A percentile compares a stretch with the other conserved stretches of the same genome.
phyloP scores from a whole-genome alignment of 139 green algal species.

The Nannochloris sp. region DNA sequence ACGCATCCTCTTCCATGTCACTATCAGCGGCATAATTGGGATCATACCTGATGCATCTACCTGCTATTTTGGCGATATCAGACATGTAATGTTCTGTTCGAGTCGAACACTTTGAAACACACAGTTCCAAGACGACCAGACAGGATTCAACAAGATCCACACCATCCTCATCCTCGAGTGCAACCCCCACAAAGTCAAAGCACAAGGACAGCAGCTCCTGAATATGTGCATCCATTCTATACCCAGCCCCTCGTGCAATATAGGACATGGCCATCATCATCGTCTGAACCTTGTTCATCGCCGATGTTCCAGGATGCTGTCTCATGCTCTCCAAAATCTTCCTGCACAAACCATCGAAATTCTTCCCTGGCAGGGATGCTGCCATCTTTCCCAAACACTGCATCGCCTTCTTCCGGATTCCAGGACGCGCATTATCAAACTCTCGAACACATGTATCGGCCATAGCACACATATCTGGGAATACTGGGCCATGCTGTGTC shows the following conservation, averaged over 20 bases:
- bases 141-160: constrained; percentile 78
- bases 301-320: background rate
- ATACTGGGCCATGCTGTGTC: constrained; percentile 3
- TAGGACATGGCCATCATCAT: constrained; percentile 69
- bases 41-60: constrained; percentile 65
- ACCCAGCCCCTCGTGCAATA: constrained; percentile 52
- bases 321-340: background rate
- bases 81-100: constrained; percentile 35
- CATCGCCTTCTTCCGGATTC: constrained; percentile 60
- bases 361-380: background rate
- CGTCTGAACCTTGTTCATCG: constrained; percentile 28
- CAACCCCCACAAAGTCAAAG: background rate
- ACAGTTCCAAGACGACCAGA: constrained; percentile 80
- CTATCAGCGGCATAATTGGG: constrained; percentile 79
- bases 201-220: background rate
- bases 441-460: constrained; percentile 46
- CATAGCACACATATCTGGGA: constrained; percentile 36
- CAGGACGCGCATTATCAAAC: constrained; percentile 48
- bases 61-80: background rate
- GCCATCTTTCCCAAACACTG: constrained; percentile 20
- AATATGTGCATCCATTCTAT: constrained; percentile 68
- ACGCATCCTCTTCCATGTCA: constrained; percentile 67
- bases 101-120: constrained; percentile 58
- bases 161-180: constrained; percentile 48
- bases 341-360: background rate